A percentile compares a stretch with the other conserved stretches of the same genome.
These are phyloP conservation scores for Kondoa subrosea DNA, from an alignment of 768 basidiomycete genomes.

Conservation along the genomic window DNA sequence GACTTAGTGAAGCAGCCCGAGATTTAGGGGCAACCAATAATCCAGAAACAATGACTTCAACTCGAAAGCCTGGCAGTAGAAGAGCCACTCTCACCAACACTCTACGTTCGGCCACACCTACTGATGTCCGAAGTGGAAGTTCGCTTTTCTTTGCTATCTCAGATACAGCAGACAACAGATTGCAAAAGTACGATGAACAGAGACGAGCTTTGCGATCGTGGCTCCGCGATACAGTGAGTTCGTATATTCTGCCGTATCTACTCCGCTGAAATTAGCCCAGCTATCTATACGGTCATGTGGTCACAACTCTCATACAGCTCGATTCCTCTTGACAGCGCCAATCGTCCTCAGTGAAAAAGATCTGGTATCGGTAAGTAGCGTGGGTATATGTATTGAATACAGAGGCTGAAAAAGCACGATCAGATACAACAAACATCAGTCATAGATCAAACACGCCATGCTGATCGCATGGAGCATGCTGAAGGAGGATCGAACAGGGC, in stretches of 20 bases:
- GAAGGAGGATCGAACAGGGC: constrained; percentile 11
- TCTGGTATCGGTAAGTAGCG: neutral
- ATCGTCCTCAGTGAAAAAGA: constrained; percentile 15
- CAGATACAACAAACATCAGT: constrained; percentile 17
- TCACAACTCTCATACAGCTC: constrained; percentile 18
- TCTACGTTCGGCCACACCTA: constrained; percentile 7
- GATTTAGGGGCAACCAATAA: neutral
- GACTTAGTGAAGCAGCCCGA: neutral
- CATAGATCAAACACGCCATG: constrained; percentile 19
- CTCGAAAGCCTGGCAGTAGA: neutral
- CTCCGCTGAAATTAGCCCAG: neutral
- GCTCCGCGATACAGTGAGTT: constrained; percentile 15
- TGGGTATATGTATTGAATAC: too few species aligned
- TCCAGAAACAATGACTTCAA: neutral
- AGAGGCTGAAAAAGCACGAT: too few species aligned
- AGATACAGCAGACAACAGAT: neutral
- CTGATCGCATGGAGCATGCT: constrained; percentile 11
- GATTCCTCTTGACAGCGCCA: constrained; percentile 15
- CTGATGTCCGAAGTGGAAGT: neutral
- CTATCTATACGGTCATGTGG: constrained; percentile 12
- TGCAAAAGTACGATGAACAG: constrained; percentile 14
- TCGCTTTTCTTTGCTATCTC: neutral
- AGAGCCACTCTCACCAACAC: constrained; percentile 6
- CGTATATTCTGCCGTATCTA: neutral
- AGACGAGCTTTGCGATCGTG: constrained; percentile 16